Percentiles rank a stretch among this genome's conserved stretches.
These are phyloP conservation scores for Boletus vinaceobasis DNA, from an alignment of 768 basidiomycete species.

Conservation along the genomic window DNA sequence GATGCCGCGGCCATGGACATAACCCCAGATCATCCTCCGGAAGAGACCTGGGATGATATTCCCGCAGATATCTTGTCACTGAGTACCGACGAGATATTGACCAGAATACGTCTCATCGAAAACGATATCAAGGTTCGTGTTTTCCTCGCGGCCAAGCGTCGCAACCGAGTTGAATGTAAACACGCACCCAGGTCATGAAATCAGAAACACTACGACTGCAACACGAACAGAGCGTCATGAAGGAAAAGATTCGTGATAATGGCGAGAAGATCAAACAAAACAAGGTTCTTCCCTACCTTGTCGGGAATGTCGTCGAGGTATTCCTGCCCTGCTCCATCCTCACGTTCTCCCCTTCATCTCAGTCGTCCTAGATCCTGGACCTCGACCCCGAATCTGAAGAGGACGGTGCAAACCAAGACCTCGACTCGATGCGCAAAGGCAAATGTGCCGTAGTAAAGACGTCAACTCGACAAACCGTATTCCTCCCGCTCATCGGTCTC, in stretches of 20 bases:
- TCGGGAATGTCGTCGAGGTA: conserved; percentile 97
- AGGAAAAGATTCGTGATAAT: conserved; percentile 98
- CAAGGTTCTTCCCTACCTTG: conserved; percentile 96
- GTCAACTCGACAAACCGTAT: conserved; percentile 96
- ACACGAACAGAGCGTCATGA: conserved; percentile 95
- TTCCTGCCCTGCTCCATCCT: background rate
- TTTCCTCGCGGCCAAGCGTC: background rate
- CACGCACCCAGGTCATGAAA: conserved; percentile 76
- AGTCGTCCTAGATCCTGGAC: conserved; percentile 70
- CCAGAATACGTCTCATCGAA: conserved; percentile 89
- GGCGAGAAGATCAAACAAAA: conserved; percentile 99
- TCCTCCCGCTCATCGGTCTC: conserved; percentile 96
- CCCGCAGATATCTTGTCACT: conserved; percentile 81
- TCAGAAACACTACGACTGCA: conserved; percentile 89
- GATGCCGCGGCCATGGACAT: conserved; percentile 61
- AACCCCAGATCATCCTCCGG: conserved; percentile 62
- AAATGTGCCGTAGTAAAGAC: conserved; percentile 99
- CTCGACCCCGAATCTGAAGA: conserved; percentile 92
- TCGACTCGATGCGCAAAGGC: conserved; percentile 93
- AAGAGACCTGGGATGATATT: conserved; percentile 89
- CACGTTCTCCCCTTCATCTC: conserved; percentile 3
- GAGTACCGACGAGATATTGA: conserved; percentile 81
- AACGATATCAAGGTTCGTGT: conserved; percentile 86
- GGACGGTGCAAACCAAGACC: conserved; percentile 92
- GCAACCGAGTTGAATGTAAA: background rate